Conservation (phyloP, 345 rosid species). For the Orychophragmus violaceus region DNA sequence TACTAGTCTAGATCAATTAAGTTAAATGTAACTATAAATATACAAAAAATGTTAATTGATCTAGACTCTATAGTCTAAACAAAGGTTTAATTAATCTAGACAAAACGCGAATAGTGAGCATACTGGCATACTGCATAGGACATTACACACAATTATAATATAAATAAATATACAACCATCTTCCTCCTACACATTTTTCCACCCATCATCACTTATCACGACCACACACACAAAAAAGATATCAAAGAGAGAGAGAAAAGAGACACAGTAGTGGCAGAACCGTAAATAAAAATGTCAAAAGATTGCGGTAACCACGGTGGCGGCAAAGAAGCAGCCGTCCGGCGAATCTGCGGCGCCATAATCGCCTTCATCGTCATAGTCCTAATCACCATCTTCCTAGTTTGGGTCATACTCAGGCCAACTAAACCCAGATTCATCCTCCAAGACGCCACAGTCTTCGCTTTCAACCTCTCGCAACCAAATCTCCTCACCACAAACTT, state of each 20-base stretch:
- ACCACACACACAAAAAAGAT: background rate
- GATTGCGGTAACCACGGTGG: constrained; percentile 36
- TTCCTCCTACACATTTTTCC: constrained; percentile 6
- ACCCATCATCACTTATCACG: constrained; percentile 18
- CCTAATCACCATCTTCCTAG: constrained; percentile 52
- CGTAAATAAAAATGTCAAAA: constrained; percentile 31
- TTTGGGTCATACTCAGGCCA: constrained; percentile 83
- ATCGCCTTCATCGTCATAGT: constrained; percentile 46
- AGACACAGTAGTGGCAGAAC: constrained; percentile 12
- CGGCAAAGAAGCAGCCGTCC: constrained; percentile 28
- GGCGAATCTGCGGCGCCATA: constrained; percentile 29
- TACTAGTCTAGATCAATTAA: too few species aligned
- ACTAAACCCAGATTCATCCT: constrained; percentile 69
- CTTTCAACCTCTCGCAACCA: constrained; percentile 73
- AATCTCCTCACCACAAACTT: constrained; percentile 69
- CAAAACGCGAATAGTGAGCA: too few species aligned
- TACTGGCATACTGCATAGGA: constrained; percentile 6
- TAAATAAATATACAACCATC: constrained; percentile 17
- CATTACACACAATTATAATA: background rate
- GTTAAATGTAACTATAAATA: background rate
- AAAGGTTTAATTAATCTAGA: background rate
- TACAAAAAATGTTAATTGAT: background rate
- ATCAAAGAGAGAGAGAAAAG: constrained; percentile 1
- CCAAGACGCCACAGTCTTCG: constrained; percentile 88
- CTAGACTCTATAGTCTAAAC: background rate